Evolutionary conservation across 73 alveolate genomes (phyloP).

Genomic region (Paramecium pentaurelia): DNA sequence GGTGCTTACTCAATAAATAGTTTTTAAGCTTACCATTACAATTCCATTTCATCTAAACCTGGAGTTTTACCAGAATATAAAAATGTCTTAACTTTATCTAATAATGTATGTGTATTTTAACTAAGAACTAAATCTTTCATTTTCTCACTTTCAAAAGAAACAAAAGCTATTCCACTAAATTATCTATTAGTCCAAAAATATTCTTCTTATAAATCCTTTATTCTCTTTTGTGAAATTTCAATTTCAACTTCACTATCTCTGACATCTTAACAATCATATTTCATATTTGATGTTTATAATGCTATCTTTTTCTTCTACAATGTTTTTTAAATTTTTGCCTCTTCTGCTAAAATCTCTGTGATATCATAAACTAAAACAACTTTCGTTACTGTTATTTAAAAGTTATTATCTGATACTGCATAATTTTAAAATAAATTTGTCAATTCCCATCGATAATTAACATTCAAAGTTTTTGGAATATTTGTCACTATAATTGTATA

Average conservation of each 20-base stretch:
- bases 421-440: constrained; percentile 19
- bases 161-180: constrained; percentile 54
- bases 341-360: constrained; percentile 18
- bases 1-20: constrained; percentile 46
- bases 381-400: constrained; percentile 28
- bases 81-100: neutral
- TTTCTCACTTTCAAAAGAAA: constrained; percentile 55
- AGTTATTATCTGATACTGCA: neutral
- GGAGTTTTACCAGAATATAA: neutral
- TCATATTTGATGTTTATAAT: constrained; percentile 23
- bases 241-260: constrained; percentile 21
- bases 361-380: constrained; percentile 45
- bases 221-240: neutral
- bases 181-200: neutral
- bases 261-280: neutral
- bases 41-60: neutral
- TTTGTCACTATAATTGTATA: constrained; percentile 46
- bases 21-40: constrained; percentile 6
- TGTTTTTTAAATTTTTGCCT: neutral
- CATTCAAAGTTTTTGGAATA: neutral
- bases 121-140: neutral
- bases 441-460: constrained; percentile 42
- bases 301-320: constrained; percentile 19
- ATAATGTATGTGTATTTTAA: neutral
- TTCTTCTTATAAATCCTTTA: neutral